phyloP scores from a whole-genome alignment of 2,329 filamentous ascomycete genomes.

The Grosmannia huntii region DNA sequence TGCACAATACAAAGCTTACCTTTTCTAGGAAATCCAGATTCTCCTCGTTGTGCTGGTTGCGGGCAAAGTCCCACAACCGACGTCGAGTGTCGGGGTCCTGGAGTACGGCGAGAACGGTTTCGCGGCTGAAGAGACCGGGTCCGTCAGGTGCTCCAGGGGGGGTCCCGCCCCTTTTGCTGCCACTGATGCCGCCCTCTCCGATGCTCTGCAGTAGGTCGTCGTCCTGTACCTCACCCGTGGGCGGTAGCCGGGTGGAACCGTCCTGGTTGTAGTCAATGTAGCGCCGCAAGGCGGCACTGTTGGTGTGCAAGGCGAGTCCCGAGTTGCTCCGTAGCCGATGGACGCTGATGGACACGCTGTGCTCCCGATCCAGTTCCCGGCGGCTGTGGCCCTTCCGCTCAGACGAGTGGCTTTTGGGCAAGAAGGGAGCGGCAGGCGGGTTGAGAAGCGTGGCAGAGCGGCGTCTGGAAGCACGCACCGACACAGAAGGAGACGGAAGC shows the following conservation, averaged over 20 bases:
- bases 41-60: constrained; percentile 29
- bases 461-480: background rate
- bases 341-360: constrained; percentile 4
- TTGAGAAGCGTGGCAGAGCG: background rate
- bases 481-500: background rate
- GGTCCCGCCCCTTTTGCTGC: background rate
- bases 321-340: constrained; percentile 30
- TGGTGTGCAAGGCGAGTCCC: constrained; percentile 31
- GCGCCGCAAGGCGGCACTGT: constrained; percentile 28
- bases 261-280: constrained; percentile 32
- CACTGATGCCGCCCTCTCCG: constrained; percentile 9
- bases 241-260: constrained; percentile 20
- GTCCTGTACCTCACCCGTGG: constrained; percentile 7
- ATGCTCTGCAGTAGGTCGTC: constrained; percentile 4
- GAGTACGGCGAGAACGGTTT: constrained; percentile 37
- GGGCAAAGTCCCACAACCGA: constrained; percentile 36
- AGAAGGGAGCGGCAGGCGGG: background rate
- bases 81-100: constrained; percentile 32
- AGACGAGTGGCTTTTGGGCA: background rate
- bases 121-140: constrained; percentile 34
- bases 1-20: constrained; percentile 18
- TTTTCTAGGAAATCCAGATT: constrained; percentile 37
- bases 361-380: background rate
- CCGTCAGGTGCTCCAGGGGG: constrained; percentile 11
- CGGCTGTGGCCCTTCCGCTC: background rate